These are phyloP conservation scores for Aspergillus nomiae DNA, from an alignment of 2,329 filamentous ascomycete species.

Conservation along the genomic window DNA sequence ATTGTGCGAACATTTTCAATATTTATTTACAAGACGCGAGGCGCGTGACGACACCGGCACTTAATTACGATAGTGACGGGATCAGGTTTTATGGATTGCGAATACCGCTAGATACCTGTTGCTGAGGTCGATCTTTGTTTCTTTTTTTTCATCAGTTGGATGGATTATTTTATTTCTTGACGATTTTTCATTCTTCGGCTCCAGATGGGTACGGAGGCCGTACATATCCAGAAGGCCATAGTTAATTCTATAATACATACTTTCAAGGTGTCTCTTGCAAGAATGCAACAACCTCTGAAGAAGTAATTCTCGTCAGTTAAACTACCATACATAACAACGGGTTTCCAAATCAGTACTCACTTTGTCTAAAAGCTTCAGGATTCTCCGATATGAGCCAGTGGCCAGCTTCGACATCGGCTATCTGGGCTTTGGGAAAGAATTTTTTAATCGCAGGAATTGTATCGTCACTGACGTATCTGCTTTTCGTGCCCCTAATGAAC, in stretches of 20 bases:
- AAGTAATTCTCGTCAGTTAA: neutral
- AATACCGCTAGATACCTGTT: neutral
- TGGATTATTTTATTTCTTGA: neutral
- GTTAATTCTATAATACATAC: neutral
- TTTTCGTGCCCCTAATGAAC: slow-evolving; percentile 61
- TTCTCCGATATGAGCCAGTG: slow-evolving; percentile 51
- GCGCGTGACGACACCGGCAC: neutral
- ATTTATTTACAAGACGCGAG: neutral
- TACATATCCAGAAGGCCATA: neutral
- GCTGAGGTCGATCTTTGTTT: neutral
- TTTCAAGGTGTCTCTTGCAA: slow-evolving; percentile 24
- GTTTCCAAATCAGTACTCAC: slow-evolving; percentile 23
- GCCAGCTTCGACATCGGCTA: slow-evolving; percentile 44
- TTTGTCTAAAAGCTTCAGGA: slow-evolving; percentile 44
- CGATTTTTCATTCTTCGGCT: neutral
- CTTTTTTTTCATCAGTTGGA: neutral
- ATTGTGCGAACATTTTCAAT: neutral
- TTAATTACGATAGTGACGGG: neutral
- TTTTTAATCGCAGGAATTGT: slow-evolving; percentile 41
- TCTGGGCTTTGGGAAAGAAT: slow-evolving; percentile 45
- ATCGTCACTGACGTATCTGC: slow-evolving; percentile 44
- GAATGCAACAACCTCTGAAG: slow-evolving; percentile 38
- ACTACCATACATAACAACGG: slow-evolving; percentile 5
- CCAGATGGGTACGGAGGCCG: neutral
- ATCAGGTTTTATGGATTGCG: neutral